A percentile compares a stretch with the other conserved stretches of the same genome.
Conservation (phyloP, 768 basidiomycete genomes). For the Rhizopogon vinicolor region DNA sequence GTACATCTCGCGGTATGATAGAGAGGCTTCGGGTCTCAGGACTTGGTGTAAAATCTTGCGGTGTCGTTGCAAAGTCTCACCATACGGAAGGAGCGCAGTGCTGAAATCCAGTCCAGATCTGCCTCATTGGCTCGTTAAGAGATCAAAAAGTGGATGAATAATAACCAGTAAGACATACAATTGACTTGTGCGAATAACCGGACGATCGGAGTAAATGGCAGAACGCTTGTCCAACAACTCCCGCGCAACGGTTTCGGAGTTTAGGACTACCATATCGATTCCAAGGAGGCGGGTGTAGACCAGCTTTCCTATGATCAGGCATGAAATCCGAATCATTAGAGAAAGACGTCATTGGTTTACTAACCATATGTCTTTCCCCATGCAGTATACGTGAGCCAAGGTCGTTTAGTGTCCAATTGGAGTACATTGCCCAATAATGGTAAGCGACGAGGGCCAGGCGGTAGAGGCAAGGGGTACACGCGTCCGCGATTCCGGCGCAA, state of each 20-base stretch:
- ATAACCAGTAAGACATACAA: background rate
- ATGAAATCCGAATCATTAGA: background rate
- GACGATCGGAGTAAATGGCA: constrained; percentile 1
- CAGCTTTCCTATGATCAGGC: background rate
- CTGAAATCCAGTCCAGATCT: constrained; percentile 22
- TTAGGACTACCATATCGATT: constrained; percentile 4
- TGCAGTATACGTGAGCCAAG: constrained; percentile 1
- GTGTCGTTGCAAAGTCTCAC: constrained; percentile 14
- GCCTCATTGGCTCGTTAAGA: background rate
- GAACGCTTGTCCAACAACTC: constrained; percentile 2
- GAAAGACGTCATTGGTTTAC: background rate
- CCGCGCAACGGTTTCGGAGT: constrained; percentile 1
- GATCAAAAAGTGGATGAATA: too few relatives aligned
- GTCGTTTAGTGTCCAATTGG: background rate
- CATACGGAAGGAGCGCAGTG: constrained; percentile 17
- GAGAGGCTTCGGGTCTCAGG: constrained; percentile 9
- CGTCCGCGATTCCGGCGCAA: background rate
- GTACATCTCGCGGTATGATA: constrained; percentile 10
- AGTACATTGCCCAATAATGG: constrained; percentile 1
- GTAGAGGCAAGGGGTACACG: background rate
- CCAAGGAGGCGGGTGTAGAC: constrained; percentile 1
- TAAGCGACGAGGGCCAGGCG: background rate
- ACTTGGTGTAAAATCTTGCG: constrained; percentile 13
- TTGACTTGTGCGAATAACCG: background rate
- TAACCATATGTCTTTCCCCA: constrained; percentile 2